A percentile compares a stretch with the other conserved stretches of the same genome.
Evolutionary conservation across 768 basidiomycete species (phyloP).

Genomic region (Suillus plorans): DNA sequence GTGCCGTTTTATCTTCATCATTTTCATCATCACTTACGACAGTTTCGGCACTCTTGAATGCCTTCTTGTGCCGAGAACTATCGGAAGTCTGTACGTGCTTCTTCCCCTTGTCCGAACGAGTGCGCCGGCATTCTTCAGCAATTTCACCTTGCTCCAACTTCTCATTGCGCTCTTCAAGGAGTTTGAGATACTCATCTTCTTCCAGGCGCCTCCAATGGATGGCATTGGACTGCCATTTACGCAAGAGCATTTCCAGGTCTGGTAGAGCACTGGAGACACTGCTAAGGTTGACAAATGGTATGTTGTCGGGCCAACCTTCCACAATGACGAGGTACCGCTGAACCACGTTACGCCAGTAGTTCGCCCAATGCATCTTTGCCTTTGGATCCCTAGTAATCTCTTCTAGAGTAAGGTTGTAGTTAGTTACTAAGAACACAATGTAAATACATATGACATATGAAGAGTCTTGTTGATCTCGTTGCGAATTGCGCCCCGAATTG

Average conservation of each 20-base stretch:
- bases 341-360: no score
- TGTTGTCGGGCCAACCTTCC: conserved; percentile 5
- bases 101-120: conserved; percentile 4
- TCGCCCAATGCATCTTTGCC: no score
- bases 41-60: neutral
- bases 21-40: neutral
- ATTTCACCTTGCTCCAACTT: conserved; percentile 4
- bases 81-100: neutral
- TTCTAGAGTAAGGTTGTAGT: no score
- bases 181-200: neutral
- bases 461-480: no score
- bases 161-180: neutral
- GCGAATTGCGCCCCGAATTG: no score
- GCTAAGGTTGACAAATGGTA: conserved; percentile 8
- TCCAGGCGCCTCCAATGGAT: neutral
- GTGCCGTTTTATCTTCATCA: neutral
- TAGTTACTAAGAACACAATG: no score
- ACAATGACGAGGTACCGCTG: neutral
- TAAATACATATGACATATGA: no score
- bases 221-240: conserved; percentile 4
- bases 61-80: neutral
- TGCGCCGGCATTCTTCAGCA: neutral
- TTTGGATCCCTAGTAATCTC: no score
- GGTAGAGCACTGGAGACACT: conserved; percentile 4
- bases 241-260: conserved; percentile 6